Conservation (phyloP, 2,329 filamentous ascomycete genomes). For the Teratosphaeriaceae sp. region DNA sequence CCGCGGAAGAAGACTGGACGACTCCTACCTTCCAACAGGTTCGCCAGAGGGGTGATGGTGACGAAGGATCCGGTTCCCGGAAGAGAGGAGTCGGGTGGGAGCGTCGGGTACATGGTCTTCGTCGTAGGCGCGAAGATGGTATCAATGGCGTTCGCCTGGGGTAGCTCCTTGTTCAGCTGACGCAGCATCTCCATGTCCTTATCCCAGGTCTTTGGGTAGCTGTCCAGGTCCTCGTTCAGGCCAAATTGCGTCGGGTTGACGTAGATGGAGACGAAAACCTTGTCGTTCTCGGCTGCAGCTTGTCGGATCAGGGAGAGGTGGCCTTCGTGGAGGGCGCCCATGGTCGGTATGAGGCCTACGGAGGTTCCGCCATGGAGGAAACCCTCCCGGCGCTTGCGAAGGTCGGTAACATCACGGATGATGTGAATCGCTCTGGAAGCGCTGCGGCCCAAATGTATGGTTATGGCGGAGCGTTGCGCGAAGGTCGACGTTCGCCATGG, state of each 20-base stretch:
- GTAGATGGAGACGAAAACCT: conserved; percentile 87
- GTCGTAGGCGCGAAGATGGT: conserved; percentile 85
- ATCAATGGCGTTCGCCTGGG: conserved; percentile 52
- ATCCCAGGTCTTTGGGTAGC: conserved; percentile 87
- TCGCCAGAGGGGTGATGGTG: conserved; percentile 76
- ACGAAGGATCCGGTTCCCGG: conserved; percentile 82
- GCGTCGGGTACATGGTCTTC: conserved; percentile 77
- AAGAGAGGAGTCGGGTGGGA: conserved; percentile 64
- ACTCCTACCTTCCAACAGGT: conserved; percentile 74
- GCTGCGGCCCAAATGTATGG: no score
- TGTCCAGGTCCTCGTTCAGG: conserved; percentile 74
- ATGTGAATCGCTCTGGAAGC: conserved; percentile 51
- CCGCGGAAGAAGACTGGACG: conserved; percentile 94
- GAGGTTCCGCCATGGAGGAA: conserved; percentile 61
- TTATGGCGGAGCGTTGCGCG: neutral
- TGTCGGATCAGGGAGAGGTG: conserved; percentile 80
- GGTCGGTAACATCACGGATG: conserved; percentile 65
- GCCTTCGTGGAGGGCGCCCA: conserved; percentile 93
- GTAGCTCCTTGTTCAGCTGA: conserved; percentile 61
- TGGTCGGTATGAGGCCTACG: conserved; percentile 88
- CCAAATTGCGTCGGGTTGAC: conserved; percentile 98
- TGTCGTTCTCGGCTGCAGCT: conserved; percentile 75
- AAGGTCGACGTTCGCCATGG: no score
- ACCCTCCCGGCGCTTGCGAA: conserved; percentile 63
- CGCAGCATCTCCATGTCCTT: conserved; percentile 63